Evolutionary conservation across 139 green algal species (phyloP), one percentile per base, ranked within the genome.

Genomic region (Trebouxia sp.): DNA sequence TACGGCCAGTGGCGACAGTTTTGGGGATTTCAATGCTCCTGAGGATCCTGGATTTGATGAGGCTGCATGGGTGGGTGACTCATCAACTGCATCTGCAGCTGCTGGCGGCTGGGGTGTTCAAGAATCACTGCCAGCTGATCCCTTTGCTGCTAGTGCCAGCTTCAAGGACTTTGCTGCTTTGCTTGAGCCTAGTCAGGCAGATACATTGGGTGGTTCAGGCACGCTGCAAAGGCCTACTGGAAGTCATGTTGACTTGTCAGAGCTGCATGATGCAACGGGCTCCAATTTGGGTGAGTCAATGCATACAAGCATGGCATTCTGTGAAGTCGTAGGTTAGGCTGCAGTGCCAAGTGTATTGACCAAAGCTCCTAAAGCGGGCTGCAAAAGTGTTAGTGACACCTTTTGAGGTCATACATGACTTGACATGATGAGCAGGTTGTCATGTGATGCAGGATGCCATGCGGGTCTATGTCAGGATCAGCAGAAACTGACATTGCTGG

Each of bases 11-110:
- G 62, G 35, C 6, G 62, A 72, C 4, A 72, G 62, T 35, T 72
- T 72, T 72, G 62, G 62, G 12, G 62, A 72, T 41, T 72, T 72
- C 35, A 72, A 72, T 30, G 35, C 62, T 72, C 35, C 62, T 72
- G 62, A 35, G 14, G 62, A 72, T 12, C 15, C n/a, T 43, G 62
- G 28, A 6, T 72, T 72, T 72, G 62, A 45, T 24, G 32, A 10
- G 26, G 35, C 62, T 30, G 62, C 32, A 35, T 72, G 62, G 62
- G 35, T 14, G 14, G 4, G 20, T 45, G 32, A n/a, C n/a, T n/a
- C 11, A n/a, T 5, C 5, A 30, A 15, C 62, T 45, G 32, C 32
- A 30, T n/a, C 62, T 30, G 62, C 32, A 8, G 62, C n/a, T 24
- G 26, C 14, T 28, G 30, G 7, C 3, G 62, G 43, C 20, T 26